These are phyloP conservation scores for Lithohypha guttulata DNA, from an alignment of 2,329 filamentous ascomycete genomes.

Conservation along the genomic window DNA sequence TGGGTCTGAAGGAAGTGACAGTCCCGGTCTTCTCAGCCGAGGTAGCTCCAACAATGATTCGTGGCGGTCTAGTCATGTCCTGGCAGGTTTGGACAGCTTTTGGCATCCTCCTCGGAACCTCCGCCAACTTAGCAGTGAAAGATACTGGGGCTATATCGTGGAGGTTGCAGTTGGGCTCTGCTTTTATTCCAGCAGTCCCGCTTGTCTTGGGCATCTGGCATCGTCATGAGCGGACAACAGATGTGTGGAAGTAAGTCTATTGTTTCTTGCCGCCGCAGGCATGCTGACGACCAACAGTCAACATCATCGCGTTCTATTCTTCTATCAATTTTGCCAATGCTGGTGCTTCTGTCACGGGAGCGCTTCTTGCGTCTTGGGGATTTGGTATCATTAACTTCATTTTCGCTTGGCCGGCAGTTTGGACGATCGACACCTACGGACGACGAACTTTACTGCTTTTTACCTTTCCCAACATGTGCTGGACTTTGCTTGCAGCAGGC, in stretches of 20 bases:
- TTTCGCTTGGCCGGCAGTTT: slow-evolving; percentile 49
- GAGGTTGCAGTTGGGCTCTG: slow-evolving; percentile 53
- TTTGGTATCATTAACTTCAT: slow-evolving; percentile 50
- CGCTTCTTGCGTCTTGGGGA: slow-evolving; percentile 46
- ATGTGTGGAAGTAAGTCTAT: slow-evolving; percentile 27
- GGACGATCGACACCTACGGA: slow-evolving; percentile 48
- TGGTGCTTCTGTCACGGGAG: slow-evolving; percentile 31
- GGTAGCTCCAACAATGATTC: slow-evolving; percentile 22
- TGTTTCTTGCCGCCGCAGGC: slow-evolving; percentile 26
- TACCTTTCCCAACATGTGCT: slow-evolving; percentile 42
- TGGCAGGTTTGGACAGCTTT: slow-evolving; percentile 23
- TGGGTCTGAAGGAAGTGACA: slow-evolving; percentile 24
- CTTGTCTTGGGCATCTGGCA: slow-evolving; percentile 38
- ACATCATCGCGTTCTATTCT: slow-evolving; percentile 38
- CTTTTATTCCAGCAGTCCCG: slow-evolving; percentile 54
- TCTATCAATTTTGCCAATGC: slow-evolving; percentile 41
- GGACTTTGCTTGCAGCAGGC: slow-evolving; percentile 38
- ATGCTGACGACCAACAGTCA: slow-evolving; percentile 23
- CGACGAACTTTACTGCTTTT: slow-evolving; percentile 41
- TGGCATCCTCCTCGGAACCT: slow-evolving; percentile 39
- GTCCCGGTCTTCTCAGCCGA: slow-evolving; percentile 25
- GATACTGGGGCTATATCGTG: slow-evolving; percentile 47
- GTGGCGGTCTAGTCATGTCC: slow-evolving; percentile 24
- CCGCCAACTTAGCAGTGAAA: slow-evolving; percentile 52
- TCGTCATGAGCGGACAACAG: slow-evolving; percentile 27